Base-by-base conservation (phyloP, 2,329 filamentous ascomycete genomes). In the Claviceps pazoutovae region DNA sequence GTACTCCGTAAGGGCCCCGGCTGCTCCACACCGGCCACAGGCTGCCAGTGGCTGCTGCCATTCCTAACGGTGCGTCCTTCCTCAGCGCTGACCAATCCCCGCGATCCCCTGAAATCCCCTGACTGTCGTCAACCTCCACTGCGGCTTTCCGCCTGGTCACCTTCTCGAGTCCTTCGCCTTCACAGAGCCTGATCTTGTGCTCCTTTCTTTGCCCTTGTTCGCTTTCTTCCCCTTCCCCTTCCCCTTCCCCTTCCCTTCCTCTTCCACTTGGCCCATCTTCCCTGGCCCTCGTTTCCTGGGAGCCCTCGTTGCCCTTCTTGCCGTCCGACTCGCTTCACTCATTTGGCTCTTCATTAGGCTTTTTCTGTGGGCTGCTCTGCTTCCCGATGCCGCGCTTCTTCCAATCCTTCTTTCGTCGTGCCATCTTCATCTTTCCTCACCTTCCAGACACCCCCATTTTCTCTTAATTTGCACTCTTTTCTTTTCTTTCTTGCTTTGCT, bases 381-480 rank as follows among this genome's bases (percentile, higher is more conserved):
- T 57, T 34, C 60, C 58, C 58, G 62, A 65, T 65, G 59, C 57
- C 54, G 58, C 57, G 56, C 52, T 53, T 58, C 56, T 57, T 59
- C 51, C 51, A 54, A 58, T 58, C 54, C 56, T 59, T 43, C 51
- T 45, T 58, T 61, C 62, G 55, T 63, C 59, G 60, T 56, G 51
- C 46, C 19, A 37, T 46, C 54, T 50, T n/a, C 26, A 13, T 46
- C 44, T 46, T 42, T 56, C 53, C 56, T 61, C 58, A 56, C 60
- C 58, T 56, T 55, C 59, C 60, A 59, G 59, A 64, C 64, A 53
- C 58, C 65, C 63, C 57, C 65, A 66, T 66, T 46, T 30, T 26
- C 55, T 52, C 54, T 53, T 59, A 53, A 63, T 64, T 59, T 58
- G 61, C 61, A 62, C 64, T 64, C 58, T 62, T 64, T 34, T 58